These are phyloP conservation scores for Pistacia integerrima DNA, from an alignment of 345 rosid genomes.

Conservation along the genomic window DNA sequence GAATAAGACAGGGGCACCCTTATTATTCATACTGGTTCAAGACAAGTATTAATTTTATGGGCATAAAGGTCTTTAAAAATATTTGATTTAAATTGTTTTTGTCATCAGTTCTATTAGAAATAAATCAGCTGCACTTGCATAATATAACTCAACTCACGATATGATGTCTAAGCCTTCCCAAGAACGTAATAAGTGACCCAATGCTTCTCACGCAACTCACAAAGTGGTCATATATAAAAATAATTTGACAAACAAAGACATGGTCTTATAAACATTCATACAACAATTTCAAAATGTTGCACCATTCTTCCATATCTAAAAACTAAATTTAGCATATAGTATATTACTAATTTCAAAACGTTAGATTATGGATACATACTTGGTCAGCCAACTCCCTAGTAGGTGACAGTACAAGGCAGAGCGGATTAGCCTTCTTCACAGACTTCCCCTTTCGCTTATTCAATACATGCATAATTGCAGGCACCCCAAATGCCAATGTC, in stretches of 20 bases:
- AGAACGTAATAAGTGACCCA: no score
- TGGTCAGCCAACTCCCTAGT: slow-evolving; percentile 96
- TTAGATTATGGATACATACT: slow-evolving; percentile 34
- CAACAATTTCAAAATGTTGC: background rate
- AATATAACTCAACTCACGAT: no score
- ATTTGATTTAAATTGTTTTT: no score
- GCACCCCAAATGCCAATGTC: slow-evolving; percentile 90
- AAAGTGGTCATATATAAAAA: no score
- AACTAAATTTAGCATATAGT: background rate
- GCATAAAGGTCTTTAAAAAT: background rate
- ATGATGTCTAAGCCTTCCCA: no score
- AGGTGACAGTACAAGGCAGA: slow-evolving; percentile 93
- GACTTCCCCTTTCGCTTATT: slow-evolving; percentile 62
- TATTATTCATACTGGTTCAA: background rate
- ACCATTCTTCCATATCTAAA: background rate
- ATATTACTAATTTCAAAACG: background rate
- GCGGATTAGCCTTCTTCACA: slow-evolving; percentile 57
- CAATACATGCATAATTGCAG: slow-evolving; percentile 84
- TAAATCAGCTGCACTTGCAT: no score
- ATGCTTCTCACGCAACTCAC: no score
- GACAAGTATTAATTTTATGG: background rate
- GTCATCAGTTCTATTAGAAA: no score
- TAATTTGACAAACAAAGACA: no score
- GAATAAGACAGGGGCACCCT: background rate
- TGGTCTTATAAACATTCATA: background rate